Evolutionary conservation across 2,329 filamentous ascomycete genomes (phyloP), one percentile per base, ranked within the genome.

Genomic region (Penicillium palitans): DNA sequence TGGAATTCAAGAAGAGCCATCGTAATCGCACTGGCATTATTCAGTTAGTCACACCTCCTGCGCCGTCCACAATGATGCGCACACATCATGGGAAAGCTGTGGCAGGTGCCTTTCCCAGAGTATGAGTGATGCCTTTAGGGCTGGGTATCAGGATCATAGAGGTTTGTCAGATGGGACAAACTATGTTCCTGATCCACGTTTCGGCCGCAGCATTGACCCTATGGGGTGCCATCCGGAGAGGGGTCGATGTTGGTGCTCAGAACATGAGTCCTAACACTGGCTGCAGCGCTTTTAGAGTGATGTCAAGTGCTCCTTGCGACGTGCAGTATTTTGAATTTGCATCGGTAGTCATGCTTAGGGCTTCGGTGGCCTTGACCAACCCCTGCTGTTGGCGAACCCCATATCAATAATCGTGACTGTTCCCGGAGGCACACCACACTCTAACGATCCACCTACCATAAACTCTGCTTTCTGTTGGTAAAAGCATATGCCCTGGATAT

Each of bases 381-480:
- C 47, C 47, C 41, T 55, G 42, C 21, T 44, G 9, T 40, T 55
- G 15, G 46, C 39, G 29, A 51, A 58, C 52, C 50, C 44, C 40
- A 53, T 37, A 27, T 37, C 21, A 37, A 19, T 37, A 37, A 46
- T 21, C 29, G 21, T 33, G 27, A 27, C 29, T 35, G 54, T 48
- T 52, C 52, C 52, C 52, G 59, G 54, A 57, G 58, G 47, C 55
- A 55, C 61, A 56, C 60, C 57, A 59, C 61, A 59, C 61, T 61
- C 52, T 61, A 55, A 66, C 68, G 65, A 69, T 67, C 66, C 70
- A 65, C 68, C 65, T 66, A 63, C 65, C 66, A 64, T 67, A 65
- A 68, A 68, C 64, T 50, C 57, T 56, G 54, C 50, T 58, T 53
- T 50, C 53, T 68, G 67, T 67, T 69, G 69, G 63, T 55, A 57